Evolutionary conservation across 768 basidiomycete species (phyloP).

Genomic region (Mrakia hoshinonis): DNA sequence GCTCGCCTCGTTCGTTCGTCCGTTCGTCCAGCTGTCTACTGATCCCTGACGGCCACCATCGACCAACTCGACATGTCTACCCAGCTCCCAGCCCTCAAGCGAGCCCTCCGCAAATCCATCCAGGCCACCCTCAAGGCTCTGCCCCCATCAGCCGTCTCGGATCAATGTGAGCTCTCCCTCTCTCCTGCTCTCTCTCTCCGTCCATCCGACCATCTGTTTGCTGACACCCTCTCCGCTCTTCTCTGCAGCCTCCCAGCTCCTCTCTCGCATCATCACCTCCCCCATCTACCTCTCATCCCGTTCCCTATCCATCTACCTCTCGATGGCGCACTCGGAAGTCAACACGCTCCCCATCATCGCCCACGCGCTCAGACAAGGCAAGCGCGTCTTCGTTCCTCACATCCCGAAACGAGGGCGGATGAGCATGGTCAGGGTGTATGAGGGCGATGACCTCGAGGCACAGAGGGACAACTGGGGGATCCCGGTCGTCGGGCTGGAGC

Average conservation of each 20-base stretch:
- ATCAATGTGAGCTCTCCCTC: constrained; percentile 11
- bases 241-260: constrained; percentile 1
- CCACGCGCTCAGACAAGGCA: constrained; percentile 19
- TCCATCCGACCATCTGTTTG: not conserved
- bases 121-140: constrained; percentile 13
- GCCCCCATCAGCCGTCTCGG: not conserved
- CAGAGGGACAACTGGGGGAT: constrained; percentile 26
- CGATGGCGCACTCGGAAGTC: constrained; percentile 18
- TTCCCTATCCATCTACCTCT: constrained; percentile 21
- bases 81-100: constrained; percentile 17
- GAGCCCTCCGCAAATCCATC: constrained; percentile 14
- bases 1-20: no score
- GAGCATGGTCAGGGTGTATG: constrained; percentile 25
- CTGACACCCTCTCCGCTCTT: not conserved
- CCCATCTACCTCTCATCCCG: constrained; percentile 10
- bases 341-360: constrained; percentile 23
- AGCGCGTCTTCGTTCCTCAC: constrained; percentile 24
- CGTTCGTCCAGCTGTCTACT: no score
- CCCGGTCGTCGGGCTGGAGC: constrained; percentile 7
- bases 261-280: not conserved
- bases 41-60: no score
- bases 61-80: constrained; percentile 7
- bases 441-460: constrained; percentile 12
- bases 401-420: constrained; percentile 17
- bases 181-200: not conserved